phyloP scores from a whole-genome alignment of 2,329 filamentous ascomycete species.

The Sarocladiaceae sp. region DNA sequence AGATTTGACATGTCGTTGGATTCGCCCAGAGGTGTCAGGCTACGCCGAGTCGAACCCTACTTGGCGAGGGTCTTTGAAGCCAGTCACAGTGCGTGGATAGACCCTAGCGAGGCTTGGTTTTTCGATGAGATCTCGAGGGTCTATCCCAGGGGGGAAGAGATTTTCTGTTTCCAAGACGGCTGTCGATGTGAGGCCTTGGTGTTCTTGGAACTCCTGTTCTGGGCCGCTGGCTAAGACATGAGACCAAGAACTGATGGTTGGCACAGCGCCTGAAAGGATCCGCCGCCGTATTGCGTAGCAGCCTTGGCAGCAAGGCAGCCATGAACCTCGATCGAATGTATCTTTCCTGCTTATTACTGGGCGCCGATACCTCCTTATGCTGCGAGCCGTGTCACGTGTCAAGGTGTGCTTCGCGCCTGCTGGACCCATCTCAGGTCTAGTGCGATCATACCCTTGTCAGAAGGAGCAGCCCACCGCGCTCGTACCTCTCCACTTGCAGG shows the following conservation, averaged over 20 bases:
- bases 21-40: neutral
- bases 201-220: neutral
- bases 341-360: no score
- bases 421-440: no score
- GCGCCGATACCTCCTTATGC: no score
- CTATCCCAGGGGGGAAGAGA: neutral
- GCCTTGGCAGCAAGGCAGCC: neutral
- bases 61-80: neutral
- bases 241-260: no score
- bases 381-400: no score
- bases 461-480: no score
- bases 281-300: neutral
- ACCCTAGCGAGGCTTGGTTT: neutral
- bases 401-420: no score
- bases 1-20: slow-evolving; percentile 4
- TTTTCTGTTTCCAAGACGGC: neutral
- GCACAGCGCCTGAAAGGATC: no score
- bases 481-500: no score
- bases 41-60: neutral
- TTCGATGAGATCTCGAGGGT: neutral
- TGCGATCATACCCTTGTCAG: no score
- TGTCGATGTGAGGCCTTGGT: neutral
- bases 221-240: neutral
- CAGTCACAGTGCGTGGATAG: neutral
- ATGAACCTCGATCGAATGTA: neutral